Conservation (phyloP, 768 basidiomycete species). For the Phylloporus scabripes region DNA sequence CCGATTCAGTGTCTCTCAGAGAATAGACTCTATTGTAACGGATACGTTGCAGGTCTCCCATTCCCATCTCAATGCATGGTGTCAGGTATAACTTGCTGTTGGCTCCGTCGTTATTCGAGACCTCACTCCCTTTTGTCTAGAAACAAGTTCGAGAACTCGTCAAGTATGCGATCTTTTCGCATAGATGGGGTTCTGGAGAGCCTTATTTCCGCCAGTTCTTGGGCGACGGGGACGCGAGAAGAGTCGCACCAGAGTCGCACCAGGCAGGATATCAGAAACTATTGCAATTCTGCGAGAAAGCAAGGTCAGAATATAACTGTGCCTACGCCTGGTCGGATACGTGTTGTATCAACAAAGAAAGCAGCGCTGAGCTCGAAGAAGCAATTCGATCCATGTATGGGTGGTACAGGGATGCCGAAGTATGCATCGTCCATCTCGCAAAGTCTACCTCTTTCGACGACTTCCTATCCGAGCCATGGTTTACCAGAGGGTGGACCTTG, state of each 20-base stretch:
- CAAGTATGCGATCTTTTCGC: constrained; percentile 3
- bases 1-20: background rate
- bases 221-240: constrained; percentile 6
- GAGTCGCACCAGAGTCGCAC: background rate
- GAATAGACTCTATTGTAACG: background rate
- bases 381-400: constrained; percentile 28
- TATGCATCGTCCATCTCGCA: constrained; percentile 23
- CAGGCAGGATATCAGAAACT: constrained; percentile 14
- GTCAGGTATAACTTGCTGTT: background rate
- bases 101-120: background rate
- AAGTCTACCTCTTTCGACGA: constrained; percentile 5
- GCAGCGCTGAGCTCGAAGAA: constrained; percentile 28
- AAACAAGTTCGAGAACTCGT: background rate
- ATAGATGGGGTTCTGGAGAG: background rate
- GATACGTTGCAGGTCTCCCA: background rate
- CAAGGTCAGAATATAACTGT: constrained; percentile 12
- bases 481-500: constrained; percentile 20
- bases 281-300: constrained; percentile 13
- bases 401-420: constrained; percentile 21
- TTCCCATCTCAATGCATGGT: background rate
- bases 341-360: constrained; percentile 20
- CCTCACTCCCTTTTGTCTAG: background rate
- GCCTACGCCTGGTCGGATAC: constrained; percentile 24
- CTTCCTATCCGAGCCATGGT: constrained; percentile 18
- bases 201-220: background rate